A percentile compares a stretch with the other conserved stretches of the same genome.
Conservation (phyloP, 345 rosid species). For the Capsella bursapastoris region DNA sequence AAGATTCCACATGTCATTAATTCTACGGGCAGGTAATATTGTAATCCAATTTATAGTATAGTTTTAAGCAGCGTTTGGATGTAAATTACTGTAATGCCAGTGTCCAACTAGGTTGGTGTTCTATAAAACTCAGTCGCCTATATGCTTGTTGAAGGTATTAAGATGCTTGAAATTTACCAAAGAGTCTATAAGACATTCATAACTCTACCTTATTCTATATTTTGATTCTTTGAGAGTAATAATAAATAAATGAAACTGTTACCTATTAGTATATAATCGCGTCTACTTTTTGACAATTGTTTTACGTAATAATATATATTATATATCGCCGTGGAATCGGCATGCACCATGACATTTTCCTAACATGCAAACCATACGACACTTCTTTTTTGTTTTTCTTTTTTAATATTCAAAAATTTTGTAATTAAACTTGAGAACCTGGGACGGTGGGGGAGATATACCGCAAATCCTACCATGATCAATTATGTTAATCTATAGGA, state of each 20-base stretch:
- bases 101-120: neutral
- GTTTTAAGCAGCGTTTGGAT: too few relatives aligned
- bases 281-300: slow-evolving; percentile 30
- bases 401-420: neutral
- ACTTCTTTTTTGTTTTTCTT: neutral
- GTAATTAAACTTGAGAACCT: slow-evolving; percentile 20
- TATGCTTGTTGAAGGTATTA: slow-evolving; percentile 14
- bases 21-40: too few relatives aligned
- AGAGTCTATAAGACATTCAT: neutral
- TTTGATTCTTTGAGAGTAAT: slow-evolving; percentile 28
- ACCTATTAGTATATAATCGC: slow-evolving; percentile 8
- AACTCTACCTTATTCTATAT: neutral
- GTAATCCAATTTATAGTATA: too few relatives aligned
- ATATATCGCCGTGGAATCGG: slow-evolving; percentile 33
- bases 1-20: neutral
- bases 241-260: slow-evolving; percentile 12
- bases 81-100: neutral
- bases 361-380: slow-evolving; percentile 22
- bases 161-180: neutral
- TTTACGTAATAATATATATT: slow-evolving; percentile 2
- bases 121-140: neutral
- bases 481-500: slow-evolving; percentile 4
- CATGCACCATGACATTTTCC: slow-evolving; percentile 41
- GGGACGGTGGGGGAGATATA: slow-evolving; percentile 17
- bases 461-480: neutral